Evolutionary conservation across 768 basidiomycete genomes (phyloP).

Genomic region (Xerocomellus amylosporus): DNA sequence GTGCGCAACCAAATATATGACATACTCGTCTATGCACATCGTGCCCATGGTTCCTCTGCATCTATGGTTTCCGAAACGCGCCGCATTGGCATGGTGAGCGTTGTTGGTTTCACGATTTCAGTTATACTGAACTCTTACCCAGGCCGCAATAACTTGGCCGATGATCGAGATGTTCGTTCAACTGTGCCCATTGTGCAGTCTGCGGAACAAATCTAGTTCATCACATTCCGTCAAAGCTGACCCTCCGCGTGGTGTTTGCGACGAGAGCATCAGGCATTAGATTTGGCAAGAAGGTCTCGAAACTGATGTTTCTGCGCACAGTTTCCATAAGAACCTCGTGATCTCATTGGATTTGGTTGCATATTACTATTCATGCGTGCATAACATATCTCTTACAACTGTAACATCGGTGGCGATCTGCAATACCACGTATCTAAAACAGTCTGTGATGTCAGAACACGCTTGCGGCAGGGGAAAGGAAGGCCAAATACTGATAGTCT

Average conservation of each 20-base stretch:
- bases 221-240: conserved; percentile 22
- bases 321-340: neutral
- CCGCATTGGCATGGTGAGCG: conserved; percentile 58
- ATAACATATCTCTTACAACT: conserved; percentile 11
- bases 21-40: conserved; percentile 63
- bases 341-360: conserved; percentile 2
- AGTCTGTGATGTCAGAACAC: neutral
- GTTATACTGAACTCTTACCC: conserved; percentile 5
- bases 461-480: neutral
- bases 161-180: conserved; percentile 68
- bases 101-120: neutral
- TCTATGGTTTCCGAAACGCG: conserved; percentile 56
- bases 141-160: conserved; percentile 71
- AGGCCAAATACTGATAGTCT: neutral
- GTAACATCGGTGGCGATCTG: conserved; percentile 5
- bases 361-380: conserved; percentile 13
- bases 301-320: neutral
- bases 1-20: conserved; percentile 69
- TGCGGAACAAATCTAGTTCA: conserved; percentile 37
- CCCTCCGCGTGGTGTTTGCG: conserved; percentile 11
- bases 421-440: conserved; percentile 11
- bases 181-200: conserved; percentile 54
- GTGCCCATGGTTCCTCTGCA: conserved; percentile 51
- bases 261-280: conserved; percentile 24
- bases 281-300: neutral